Conservation (phyloP, 139 green algal genomes). For the Auxenochlorella protothecoides region DNA sequence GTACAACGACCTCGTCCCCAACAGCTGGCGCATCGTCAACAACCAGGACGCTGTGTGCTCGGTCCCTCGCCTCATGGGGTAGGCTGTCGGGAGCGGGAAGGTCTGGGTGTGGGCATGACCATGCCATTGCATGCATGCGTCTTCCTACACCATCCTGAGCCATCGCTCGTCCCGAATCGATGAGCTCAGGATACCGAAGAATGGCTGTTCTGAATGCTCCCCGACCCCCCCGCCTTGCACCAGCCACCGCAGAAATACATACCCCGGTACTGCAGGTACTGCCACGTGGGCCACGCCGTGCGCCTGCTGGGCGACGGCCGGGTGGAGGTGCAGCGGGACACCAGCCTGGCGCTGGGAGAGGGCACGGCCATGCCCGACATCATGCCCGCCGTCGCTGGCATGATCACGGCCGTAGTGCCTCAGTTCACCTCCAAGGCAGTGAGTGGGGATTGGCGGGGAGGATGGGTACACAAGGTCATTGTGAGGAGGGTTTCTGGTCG, state of each 20-base stretch:
- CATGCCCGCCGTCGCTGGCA: background rate
- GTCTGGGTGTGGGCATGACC: background rate
- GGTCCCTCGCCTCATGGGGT: slow-evolving; percentile 57
- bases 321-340: slow-evolving; percentile 7
- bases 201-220: background rate
- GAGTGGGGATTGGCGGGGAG: background rate
- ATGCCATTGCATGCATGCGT: background rate
- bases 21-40: slow-evolving; percentile 64
- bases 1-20: slow-evolving; percentile 45
- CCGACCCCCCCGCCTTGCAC: no score
- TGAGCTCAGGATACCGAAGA: background rate
- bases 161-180: background rate
- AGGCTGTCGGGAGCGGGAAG: background rate
- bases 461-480: background rate
- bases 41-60: slow-evolving; percentile 46
- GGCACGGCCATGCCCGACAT: slow-evolving; percentile 6
- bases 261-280: slow-evolving; percentile 27
- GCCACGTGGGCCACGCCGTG: slow-evolving; percentile 46
- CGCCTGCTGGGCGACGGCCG: slow-evolving; percentile 9
- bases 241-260: no score
- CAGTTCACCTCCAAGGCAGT: slow-evolving; percentile 2
- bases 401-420: background rate
- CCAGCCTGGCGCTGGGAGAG: slow-evolving; percentile 3
- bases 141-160: background rate
- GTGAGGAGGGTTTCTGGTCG: background rate